Base-by-base conservation (phyloP, 169 alveolate species). In the Plasmodium reichenowi region DNA sequence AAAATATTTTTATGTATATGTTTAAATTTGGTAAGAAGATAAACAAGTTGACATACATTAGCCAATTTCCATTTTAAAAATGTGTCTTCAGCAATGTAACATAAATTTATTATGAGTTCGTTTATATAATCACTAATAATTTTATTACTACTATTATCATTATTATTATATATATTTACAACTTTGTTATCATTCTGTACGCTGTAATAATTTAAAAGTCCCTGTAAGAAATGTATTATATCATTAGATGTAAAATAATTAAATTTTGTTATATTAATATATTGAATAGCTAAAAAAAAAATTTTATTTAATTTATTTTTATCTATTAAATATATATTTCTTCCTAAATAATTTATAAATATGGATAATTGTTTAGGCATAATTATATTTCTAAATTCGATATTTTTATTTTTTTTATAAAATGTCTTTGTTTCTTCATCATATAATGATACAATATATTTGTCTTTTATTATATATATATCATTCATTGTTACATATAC, bases 301-400 rank as follows among this genome's bases (percentile, higher is more conserved):
- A 78, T 78, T 13, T 50, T 58, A 3, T 78, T 32, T 59, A 78
- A 50, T 22, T 78, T 38, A 26, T 78, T 15, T 45, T 66, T 78
- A 13, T 24, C 50, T 5, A 78, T 43, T 52, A 78, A 66, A 45
- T 63, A n/a, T 13, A 26, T 38, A 66, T 78, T 78, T 78, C 89
- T 78, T 22, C 89, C 89, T 78, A 78, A n/a, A 58, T 78, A 78
- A n/a, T 78, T 78, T 26, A 78, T 38, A 50, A 64, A 78, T 24
- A 78, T 78, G 0, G 89, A 52, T 59, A 78, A 45, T 26, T 78
- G 89, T 64, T 78, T 78, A 48, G 89, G 89, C 89, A 78, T 78
- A 48, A 78, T 78, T 12, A 78, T 45, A 24, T 78, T 78, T 32
- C 67, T 47, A 29, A 78, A 78, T 38, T 78, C 74, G 1, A 66